These are phyloP conservation scores for Pseudocercospora cruenta DNA, from an alignment of 2,329 filamentous ascomycete genomes.

Conservation along the genomic window DNA sequence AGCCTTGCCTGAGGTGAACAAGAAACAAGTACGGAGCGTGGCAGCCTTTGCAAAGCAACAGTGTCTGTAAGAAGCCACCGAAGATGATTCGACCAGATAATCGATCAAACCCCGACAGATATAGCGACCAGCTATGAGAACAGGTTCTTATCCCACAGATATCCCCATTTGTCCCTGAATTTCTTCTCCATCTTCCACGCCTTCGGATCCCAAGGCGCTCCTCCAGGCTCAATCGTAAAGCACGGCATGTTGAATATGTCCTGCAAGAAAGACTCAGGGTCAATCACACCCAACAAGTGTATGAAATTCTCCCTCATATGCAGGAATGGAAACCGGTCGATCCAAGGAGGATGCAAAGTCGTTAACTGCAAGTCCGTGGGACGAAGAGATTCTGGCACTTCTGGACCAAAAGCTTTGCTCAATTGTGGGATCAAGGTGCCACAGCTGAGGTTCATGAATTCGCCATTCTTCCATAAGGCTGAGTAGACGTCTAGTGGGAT, in stretches of 20 bases:
- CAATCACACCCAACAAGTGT: conserved; percentile 30
- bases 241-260: conserved; percentile 42
- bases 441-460: conserved; percentile 39
- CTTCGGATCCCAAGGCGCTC: conserved; percentile 39
- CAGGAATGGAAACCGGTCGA: conserved; percentile 49
- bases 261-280: conserved; percentile 44
- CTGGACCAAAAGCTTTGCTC: conserved; percentile 30
- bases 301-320: conserved; percentile 47
- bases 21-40: conserved; percentile 27
- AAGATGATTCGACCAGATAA: too few relatives aligned
- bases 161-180: conserved; percentile 45
- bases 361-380: conserved; percentile 42
- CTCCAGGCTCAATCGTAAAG: conserved; percentile 38
- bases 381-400: conserved; percentile 31
- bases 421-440: conserved; percentile 30
- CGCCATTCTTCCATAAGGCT: conserved; percentile 40
- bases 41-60: conserved; percentile 27
- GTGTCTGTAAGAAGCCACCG: background rate
- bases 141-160: conserved; percentile 32
- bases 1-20: conserved; percentile 32
- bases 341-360: conserved; percentile 43
- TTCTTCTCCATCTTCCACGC: conserved; percentile 42
- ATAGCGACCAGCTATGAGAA: background rate
- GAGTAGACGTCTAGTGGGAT: conserved; percentile 33
- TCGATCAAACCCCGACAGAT: background rate